Conservation (phyloP, 1,284 basidiomycete genomes). For the Ceratobasidium papillatum region DNA sequence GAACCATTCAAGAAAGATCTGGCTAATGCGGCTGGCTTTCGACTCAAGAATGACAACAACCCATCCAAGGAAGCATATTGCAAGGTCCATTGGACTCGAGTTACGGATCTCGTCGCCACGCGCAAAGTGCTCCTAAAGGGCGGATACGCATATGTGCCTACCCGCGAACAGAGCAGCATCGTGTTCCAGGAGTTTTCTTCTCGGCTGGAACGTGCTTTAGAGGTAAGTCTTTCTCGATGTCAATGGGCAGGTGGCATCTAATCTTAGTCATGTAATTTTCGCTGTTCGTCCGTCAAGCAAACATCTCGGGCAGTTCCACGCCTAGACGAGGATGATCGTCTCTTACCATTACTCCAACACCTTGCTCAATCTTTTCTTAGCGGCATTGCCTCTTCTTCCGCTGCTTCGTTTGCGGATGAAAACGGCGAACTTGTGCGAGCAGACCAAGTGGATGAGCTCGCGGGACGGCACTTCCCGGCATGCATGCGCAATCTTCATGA, state of each 20-base stretch:
- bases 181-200: slow-evolving; percentile 88
- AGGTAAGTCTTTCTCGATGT: slow-evolving; percentile 61
- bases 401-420: slow-evolving; percentile 54
- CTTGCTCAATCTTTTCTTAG: slow-evolving; percentile 94
- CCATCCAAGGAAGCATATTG: slow-evolving; percentile 50
- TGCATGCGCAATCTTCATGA: slow-evolving; percentile 96
- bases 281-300: slow-evolving; percentile 53
- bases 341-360: slow-evolving; percentile 91
- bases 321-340: slow-evolving; percentile 94
- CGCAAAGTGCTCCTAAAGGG: slow-evolving; percentile 81
- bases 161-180: slow-evolving; percentile 83
- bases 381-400: slow-evolving; percentile 80
- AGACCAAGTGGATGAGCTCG: slow-evolving; percentile 92
- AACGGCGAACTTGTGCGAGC: slow-evolving; percentile 80
- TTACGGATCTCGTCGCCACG: slow-evolving; percentile 90
- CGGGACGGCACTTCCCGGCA: slow-evolving; percentile 90
- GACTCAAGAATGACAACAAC: slow-evolving; percentile 50
- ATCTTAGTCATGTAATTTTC: slow-evolving; percentile 31
- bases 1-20: slow-evolving; percentile 62
- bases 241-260: slow-evolving; percentile 18
- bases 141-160: slow-evolving; percentile 93
- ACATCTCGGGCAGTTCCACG: slow-evolving; percentile 90
- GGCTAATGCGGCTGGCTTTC: slow-evolving; percentile 53
- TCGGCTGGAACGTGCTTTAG: slow-evolving; percentile 79
- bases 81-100: slow-evolving; percentile 82